phyloP scores from a whole-genome alignment of 495 filamentous ascomycete genomes.

The Amorphotheca resinae region DNA sequence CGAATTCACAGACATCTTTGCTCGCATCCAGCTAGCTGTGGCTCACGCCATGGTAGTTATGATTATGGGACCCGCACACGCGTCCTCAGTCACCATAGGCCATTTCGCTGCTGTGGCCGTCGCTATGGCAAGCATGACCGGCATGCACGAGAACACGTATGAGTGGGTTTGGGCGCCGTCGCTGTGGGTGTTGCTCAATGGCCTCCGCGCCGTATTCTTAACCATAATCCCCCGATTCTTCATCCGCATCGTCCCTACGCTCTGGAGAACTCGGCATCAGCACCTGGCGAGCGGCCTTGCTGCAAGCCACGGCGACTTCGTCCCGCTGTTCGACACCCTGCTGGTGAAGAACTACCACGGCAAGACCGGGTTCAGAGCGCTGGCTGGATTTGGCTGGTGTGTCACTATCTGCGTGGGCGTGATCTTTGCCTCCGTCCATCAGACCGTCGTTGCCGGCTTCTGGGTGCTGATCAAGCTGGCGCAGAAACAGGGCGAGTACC shows the following conservation, averaged over 20 bases:
- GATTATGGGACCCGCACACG: not conserved
- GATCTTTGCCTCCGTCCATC: not conserved
- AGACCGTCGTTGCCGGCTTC: not conserved
- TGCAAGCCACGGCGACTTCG: not conserved
- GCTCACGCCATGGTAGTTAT: not conserved
- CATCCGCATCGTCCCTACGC: not conserved
- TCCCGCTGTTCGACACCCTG: not conserved
- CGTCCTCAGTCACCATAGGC: not conserved
- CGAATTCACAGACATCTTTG: not conserved
- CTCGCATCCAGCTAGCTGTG: not conserved
- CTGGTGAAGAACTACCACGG: not conserved
- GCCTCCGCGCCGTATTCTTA: not conserved
- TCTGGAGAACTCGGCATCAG: not conserved
- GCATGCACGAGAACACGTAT: not conserved
- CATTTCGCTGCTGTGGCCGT: not conserved
- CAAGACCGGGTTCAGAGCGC: not conserved
- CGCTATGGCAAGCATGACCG: not conserved
- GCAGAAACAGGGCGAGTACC: not conserved
- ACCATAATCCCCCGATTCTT: not conserved
- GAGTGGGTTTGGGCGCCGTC: not conserved
- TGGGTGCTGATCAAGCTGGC: not conserved
- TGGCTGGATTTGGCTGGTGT: not conserved
- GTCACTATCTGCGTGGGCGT: not conserved
- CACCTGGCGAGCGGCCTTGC: not conserved
- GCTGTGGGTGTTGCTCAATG: not conserved